A percentile compares a stretch with the other conserved stretches of the same genome.
These are phyloP conservation scores for Malassezia dermatis DNA, from an alignment of 1,284 basidiomycete species.

Conservation along the genomic window DNA sequence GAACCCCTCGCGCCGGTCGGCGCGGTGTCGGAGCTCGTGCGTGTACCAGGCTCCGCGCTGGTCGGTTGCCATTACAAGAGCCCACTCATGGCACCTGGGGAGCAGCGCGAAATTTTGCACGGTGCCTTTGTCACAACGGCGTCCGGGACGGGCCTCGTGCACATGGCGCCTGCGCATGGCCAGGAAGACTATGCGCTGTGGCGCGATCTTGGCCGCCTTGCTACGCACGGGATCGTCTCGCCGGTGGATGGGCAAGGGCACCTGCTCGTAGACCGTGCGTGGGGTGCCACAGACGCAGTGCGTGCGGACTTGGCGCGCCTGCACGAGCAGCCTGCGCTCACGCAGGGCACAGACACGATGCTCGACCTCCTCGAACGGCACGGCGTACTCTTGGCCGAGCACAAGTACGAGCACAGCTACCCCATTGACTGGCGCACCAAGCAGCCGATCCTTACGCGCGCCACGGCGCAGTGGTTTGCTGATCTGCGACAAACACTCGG, in stretches of 20 bases:
- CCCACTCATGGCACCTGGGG: slow-evolving; percentile 55
- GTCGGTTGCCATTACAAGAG: slow-evolving; percentile 60
- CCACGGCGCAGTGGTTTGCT: slow-evolving; percentile 96
- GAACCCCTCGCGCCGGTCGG: slow-evolving; percentile 14
- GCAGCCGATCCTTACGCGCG: slow-evolving; percentile 80
- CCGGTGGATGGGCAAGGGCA: slow-evolving; percentile 66
- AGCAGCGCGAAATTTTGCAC: slow-evolving; percentile 50
- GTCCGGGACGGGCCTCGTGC: slow-evolving; percentile 91
- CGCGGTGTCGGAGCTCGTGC: slow-evolving; percentile 18
- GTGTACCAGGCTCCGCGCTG: slow-evolving; percentile 49
- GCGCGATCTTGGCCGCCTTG: slow-evolving; percentile 24
- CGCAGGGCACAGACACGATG: slow-evolving; percentile 61
- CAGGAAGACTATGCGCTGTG: slow-evolving; percentile 67
- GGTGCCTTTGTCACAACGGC: slow-evolving; percentile 67
- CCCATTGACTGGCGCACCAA: slow-evolving; percentile 97
- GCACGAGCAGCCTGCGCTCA: slow-evolving; percentile 63
- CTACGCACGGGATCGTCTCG: slow-evolving; percentile 26
- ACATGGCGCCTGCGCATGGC: slow-evolving; percentile 90
- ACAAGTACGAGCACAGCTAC: slow-evolving; percentile 71
- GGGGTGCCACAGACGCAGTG: slow-evolving; percentile 1
- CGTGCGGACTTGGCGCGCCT: slow-evolving; percentile 53
- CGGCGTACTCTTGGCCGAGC: slow-evolving; percentile 58
- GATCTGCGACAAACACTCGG: slow-evolving; percentile 75
- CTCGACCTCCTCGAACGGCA: slow-evolving; percentile 53
- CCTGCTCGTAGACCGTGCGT: slow-evolving; percentile 53